Conservation (phyloP, 106 monocot genomes). For the Chionographis japonica region DNA sequence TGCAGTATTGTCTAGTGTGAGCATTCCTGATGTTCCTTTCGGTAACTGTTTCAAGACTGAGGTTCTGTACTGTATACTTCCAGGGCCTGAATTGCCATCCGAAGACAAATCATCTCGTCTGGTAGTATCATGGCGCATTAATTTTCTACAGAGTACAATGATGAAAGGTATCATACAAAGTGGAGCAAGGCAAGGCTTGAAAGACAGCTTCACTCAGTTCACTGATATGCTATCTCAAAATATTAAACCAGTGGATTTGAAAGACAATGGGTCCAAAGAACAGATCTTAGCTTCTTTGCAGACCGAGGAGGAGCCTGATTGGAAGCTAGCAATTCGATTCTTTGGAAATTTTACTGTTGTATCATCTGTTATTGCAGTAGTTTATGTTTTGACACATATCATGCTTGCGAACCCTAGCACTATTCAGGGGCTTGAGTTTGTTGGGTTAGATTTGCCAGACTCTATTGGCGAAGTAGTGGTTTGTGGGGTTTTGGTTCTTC, state of each 20-base stretch:
- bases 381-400: constrained; percentile 66
- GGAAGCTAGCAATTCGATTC: constrained; percentile 57
- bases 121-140: constrained; percentile 76
- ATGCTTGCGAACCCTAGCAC: constrained; percentile 47
- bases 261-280: constrained; percentile 50
- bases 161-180: constrained; percentile 93
- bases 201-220: constrained; percentile 60
- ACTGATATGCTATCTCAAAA: constrained; percentile 50
- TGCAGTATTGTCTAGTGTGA: constrained; percentile 60
- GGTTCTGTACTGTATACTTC: constrained; percentile 52
- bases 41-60: constrained; percentile 67
- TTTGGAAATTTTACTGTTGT: constrained; percentile 83
- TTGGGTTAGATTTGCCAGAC: constrained; percentile 83
- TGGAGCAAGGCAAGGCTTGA: constrained; percentile 73
- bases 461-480: constrained; percentile 84
- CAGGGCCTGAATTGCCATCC: constrained; percentile 59
- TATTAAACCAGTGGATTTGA: constrained; percentile 50
- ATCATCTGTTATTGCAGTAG: constrained; percentile 32
- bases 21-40: constrained; percentile 90
- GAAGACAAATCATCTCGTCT: constrained; percentile 61
- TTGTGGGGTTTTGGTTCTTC: constrained; percentile 77
- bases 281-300: constrained; percentile 65
- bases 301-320: constrained; percentile 55
- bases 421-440: constrained; percentile 76
- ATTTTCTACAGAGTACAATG: constrained; percentile 85